A percentile compares a stretch with the other conserved stretches of the same genome.
phyloP scores from a whole-genome alignment of 192 early-diverging fungal genomes.

The Coemansia sp. region DNA sequence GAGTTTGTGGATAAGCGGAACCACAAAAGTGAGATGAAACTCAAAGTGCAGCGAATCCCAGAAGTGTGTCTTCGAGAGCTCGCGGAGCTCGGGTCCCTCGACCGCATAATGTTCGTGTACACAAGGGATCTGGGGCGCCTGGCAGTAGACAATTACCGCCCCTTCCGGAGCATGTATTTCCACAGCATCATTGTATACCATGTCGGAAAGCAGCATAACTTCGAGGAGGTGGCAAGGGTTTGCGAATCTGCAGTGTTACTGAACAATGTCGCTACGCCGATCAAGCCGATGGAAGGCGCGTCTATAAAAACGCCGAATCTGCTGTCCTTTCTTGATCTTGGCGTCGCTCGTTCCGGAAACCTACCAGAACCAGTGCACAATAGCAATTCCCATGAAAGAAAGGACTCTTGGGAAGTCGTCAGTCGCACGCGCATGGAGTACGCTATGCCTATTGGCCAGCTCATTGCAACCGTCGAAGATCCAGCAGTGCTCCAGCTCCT shows the following conservation, averaged over 20 bases:
- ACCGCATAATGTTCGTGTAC: conserved; percentile 24
- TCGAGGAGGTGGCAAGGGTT: conserved; percentile 13
- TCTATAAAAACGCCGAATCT: conserved; percentile 17
- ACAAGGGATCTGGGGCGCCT: conserved; percentile 31
- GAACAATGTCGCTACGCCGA: conserved; percentile 30
- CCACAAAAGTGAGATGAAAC: neutral
- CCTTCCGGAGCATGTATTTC: conserved; percentile 43
- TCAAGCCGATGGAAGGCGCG: neutral
- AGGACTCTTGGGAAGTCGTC: conserved; percentile 9
- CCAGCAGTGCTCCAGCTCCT: conserved; percentile 14
- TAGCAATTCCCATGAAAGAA: neutral
- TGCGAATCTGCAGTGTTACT: conserved; percentile 42
- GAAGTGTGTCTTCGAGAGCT: conserved; percentile 32
- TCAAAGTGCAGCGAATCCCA: conserved; percentile 34
- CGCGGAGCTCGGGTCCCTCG: conserved; percentile 31
- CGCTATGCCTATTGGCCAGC: conserved; percentile 25
- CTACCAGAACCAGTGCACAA: conserved; percentile 17
- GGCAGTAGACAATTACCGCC: conserved; percentile 35
- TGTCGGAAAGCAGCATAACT: conserved; percentile 16
- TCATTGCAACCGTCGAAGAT: conserved; percentile 26
- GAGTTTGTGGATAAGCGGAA: neutral
- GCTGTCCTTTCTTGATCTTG: conserved; percentile 26
- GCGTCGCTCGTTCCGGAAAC: conserved; percentile 10
- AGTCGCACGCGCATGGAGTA: conserved; percentile 22
- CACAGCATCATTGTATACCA: conserved; percentile 33